Evolutionary conservation across 2,329 filamentous ascomycete genomes (phyloP), one percentile per base, ranked within the genome.

Genomic region (Cercospora zeina): DNA sequence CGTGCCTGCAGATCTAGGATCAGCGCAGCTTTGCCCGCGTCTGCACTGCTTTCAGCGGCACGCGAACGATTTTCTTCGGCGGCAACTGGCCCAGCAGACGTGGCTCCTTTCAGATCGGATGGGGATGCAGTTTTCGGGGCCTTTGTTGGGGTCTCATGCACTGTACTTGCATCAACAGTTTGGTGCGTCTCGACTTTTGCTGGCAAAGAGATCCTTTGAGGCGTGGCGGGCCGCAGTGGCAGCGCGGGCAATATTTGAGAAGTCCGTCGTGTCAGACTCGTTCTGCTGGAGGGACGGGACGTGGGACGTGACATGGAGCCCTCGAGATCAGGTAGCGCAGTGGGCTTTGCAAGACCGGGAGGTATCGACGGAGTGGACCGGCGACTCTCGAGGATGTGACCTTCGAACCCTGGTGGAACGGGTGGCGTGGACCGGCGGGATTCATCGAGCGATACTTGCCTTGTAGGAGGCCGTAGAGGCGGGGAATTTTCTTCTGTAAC

Each of bases 281-380:
- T 75, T 54, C 76, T 71, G 33, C 74, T 77, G 10, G 71, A 69
- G 4, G 75, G 73, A 42, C 71, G 64, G 36, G 67, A 64, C n/a
- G 69, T 63, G 10, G 75, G 73, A 36, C 69, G 62, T 7, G 62
- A 65, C 37, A 65, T 51, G 1, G 39, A 60, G 4, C 72, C 73
- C 39, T 69, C 69, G 6, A 71, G 67, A 50, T 69, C 68, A 24
- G 69, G 69, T 31, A 71, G 57, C 8, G 66, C 69, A 24, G 61
- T 67, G 30, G 68, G 67, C 58, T 62, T 72, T 14, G 76, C 72
- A 31, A 81, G 76, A 4, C 79, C 79, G 16, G 79, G 79, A 11
- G 79, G 79, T 30, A 81, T 74, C 1, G 77, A 76, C 1, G 79
- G 79, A 9, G 79, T 81, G 13, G 77, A 71, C 24, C 77, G 75